phyloP scores from a whole-genome alignment of 177 flowering plant species.

The Vitis hybrid region DNA sequence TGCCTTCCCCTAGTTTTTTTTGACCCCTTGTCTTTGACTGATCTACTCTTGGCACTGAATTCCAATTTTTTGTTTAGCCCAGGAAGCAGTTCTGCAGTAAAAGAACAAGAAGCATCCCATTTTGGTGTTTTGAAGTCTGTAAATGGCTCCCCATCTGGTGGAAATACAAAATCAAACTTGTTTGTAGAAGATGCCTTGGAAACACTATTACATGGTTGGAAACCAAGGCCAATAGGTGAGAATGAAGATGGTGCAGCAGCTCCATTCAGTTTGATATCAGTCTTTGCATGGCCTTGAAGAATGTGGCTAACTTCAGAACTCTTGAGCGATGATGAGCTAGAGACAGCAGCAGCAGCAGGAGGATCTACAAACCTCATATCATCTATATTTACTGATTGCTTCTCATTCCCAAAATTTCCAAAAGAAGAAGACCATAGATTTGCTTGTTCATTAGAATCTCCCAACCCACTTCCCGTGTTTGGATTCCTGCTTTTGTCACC shows the following conservation, averaged over 20 bases:
- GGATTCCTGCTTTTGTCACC: too few species aligned
- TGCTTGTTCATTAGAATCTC: too few species aligned
- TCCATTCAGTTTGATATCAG: conserved; percentile 8
- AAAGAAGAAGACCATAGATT: too few species aligned
- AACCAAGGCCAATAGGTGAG: conserved; percentile 2
- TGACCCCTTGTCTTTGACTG: conserved; percentile 18
- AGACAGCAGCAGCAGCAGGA: too few species aligned
- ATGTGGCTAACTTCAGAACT: background rate
- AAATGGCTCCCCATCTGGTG: conserved; percentile 13
- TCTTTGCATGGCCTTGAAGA: conserved; percentile 6
- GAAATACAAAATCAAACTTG: conserved; percentile 6
- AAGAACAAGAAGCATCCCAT: conserved; percentile 27
- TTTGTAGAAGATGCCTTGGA: conserved; percentile 5
- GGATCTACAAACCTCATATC: too few species aligned
- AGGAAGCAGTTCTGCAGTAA: conserved; percentile 26
- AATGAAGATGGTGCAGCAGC: conserved; percentile 10
- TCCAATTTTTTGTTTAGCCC: conserved; percentile 20
- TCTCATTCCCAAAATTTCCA: too few species aligned
- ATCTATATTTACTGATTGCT: too few species aligned
- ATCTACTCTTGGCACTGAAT: conserved; percentile 19
- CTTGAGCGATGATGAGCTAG: background rate
- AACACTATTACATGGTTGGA: conserved; percentile 11
- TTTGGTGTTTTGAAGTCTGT: conserved; percentile 23
- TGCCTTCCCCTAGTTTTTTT: conserved; percentile 41
- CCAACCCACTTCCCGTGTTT: too few species aligned